Evolutionary conservation across 192 early-diverging fungal species (phyloP), one percentile per base, ranked within the genome.

Genomic region (Backusella luteola): DNA sequence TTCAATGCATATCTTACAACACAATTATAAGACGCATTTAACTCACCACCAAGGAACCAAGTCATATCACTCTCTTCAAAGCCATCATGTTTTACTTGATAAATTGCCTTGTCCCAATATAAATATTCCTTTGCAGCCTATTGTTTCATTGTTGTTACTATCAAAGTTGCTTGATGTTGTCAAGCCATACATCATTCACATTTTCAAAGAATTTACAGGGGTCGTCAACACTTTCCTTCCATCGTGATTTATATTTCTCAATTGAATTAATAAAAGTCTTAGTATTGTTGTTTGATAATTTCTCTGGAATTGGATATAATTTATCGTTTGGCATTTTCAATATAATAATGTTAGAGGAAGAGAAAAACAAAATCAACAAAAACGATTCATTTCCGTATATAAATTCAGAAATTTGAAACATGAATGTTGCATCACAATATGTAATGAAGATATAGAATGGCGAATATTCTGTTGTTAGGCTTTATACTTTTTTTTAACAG

Each of bases 11-110:
- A 94, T 66, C 96, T 92, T 84, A 98, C 97, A 29, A 99, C 93
- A 84, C 95, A 96, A 89, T 99, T 99, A 89, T 94, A 95, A 35
- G 92, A 90, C 34, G 93, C 94, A 80, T 99, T 99, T 79, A 98
- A 86, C 78, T 93, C 84, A 52, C 97, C 97, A 71, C 93, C 93
- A 36, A 89, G 84, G 87, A 99, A 99, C 96, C 97, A 98, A 66
- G 95, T 89, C 78, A 95, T 89, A 82, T 99, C 91, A 66, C 96
- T 96, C 67, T 93, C 87, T n/a, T 90, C 80, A 77, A 98, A 94
- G 59, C 85, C 84, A 35, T 96, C 96, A 66, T 87, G 84, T 39
- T 83, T 77, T 63, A 94, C 93, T 34, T 85, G 87, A 70, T 86
- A 80, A 85, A 96, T 97, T 41, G 93, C 91, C 77, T 87, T 89